These are phyloP conservation scores for Saturnispora sekii DNA, from an alignment of 805 yeast genomes.

Conservation along the genomic window DNA sequence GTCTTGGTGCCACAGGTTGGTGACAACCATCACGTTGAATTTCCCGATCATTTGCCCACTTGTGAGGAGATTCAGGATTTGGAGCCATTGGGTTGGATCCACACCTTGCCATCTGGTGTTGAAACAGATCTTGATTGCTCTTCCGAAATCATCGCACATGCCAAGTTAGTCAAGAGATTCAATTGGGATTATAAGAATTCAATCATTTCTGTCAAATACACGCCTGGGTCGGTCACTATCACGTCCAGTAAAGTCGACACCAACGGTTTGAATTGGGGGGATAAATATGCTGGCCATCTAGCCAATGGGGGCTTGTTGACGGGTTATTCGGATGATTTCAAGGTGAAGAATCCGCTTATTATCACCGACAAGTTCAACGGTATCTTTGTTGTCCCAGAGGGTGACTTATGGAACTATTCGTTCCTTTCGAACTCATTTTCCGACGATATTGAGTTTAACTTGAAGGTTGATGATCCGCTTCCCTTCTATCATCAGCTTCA, in stretches of 20 bases:
- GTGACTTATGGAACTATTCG: conserved; percentile 82
- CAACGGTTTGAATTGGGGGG: conserved; percentile 77
- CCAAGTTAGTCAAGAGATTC: conserved; percentile 29
- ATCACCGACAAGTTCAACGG: conserved; percentile 73
- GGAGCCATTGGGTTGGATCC: conserved; percentile 91
- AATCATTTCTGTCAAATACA: conserved; percentile 57
- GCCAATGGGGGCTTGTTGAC: conserved; percentile 54
- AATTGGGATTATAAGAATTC: conserved; percentile 37
- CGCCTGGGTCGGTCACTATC: conserved; percentile 78
- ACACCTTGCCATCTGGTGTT: conserved; percentile 65
- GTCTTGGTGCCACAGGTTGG: conserved; percentile 88
- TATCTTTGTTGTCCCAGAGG: conserved; percentile 75
- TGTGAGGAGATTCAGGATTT: conserved; percentile 39
- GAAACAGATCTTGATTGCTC: conserved; percentile 47
- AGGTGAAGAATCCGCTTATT: conserved; percentile 55
- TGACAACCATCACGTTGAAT: conserved; percentile 50
- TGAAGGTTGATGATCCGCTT: conserved; percentile 72
- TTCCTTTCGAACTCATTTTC: conserved; percentile 83
- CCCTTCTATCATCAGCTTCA: conserved; percentile 80
- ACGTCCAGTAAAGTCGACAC: conserved; percentile 51
- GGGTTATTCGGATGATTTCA: conserved; percentile 56
- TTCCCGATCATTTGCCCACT: conserved; percentile 40
- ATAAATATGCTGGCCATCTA: conserved; percentile 43
- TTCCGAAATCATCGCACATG: conserved; percentile 56
- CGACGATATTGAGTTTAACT: conserved; percentile 43